Base-by-base conservation (phyloP, 306 rosid genomes). In the Ormosia emarginata region DNA sequence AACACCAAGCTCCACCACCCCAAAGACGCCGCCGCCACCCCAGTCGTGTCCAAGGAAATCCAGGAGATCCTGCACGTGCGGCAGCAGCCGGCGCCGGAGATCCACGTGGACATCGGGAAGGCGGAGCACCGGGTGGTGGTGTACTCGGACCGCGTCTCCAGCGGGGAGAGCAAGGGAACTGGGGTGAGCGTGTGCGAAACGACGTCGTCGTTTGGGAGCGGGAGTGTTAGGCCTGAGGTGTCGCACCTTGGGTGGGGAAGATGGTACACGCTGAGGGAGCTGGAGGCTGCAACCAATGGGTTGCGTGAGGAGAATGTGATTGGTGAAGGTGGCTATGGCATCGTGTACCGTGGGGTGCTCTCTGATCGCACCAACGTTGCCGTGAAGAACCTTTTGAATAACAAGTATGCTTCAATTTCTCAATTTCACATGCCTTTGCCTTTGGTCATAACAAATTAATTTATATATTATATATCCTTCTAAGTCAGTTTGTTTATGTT, bases 241-340 rank as follows among this genome's bases (percentile, higher is more conserved):
- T 93, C 98, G 58, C 99, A 96, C 80, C 94, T 96, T 5, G 99
- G 99, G 2, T 96, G 99, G 99, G 99, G 99, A 0, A 87, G 94
- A 72, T 96, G 99, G 98, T 96, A 86, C 56, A 96, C 99, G 17
- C 85, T 96, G 8, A 83, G 98, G 43, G 99, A 96, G 84, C 91
- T 96, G 0, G 99, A 96, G 84, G 99, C 90, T 7, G 99, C 99
- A 6, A 96, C 98, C 3, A 84, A 87, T 77, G 91, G 94, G 3
- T 67, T 96, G 82, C 81, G 92, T 65, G 97, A 90, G 10, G 93
- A 92, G 64, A 96, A 90, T 79, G 99, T 96, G 68, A 89, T 96
- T 61, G 99, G 99, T 0, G 98, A 96, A 89, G 99, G 99, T 50
- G 99, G 99, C 1, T 96, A 96, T 85, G 99, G 99, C 71, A 93